Conservation (phyloP, 116 monocot genomes). For the Posidonia oceanica region DNA sequence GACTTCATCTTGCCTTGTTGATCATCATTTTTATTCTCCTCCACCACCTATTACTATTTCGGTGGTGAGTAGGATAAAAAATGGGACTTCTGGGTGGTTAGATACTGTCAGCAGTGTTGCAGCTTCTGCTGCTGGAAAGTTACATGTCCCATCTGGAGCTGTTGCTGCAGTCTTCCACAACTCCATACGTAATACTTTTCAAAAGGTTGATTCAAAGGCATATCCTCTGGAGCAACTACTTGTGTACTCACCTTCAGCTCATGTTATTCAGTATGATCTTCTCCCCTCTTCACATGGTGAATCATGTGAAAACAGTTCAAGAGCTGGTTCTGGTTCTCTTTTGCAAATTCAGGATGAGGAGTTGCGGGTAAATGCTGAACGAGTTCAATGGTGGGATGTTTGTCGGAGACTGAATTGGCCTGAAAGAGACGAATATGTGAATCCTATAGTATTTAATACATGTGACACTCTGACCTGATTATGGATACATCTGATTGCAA, state of each 20-base stretch:
- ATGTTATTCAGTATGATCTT: constrained; percentile 88
- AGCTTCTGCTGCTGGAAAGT: constrained; percentile 82
- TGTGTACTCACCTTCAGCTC: constrained; percentile 86
- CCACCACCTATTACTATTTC: constrained; percentile 56
- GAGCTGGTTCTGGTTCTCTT: constrained; percentile 27
- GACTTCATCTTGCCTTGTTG: constrained; percentile 26
- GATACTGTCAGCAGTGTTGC: constrained; percentile 84
- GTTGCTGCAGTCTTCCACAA: constrained; percentile 80
- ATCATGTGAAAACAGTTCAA: constrained; percentile 41
- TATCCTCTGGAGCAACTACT: constrained; percentile 78
- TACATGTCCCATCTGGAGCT: constrained; percentile 68
- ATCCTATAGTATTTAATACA: constrained; percentile 12
- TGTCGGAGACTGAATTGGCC: constrained; percentile 85
- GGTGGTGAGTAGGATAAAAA: constrained; percentile 88
- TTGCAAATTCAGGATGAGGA: constrained; percentile 78
- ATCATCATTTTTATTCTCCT: constrained; percentile 45
- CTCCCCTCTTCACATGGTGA: constrained; percentile 46
- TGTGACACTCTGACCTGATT: constrained; percentile 12
- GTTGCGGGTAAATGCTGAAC: constrained; percentile 64
- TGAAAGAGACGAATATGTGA: constrained; percentile 73
- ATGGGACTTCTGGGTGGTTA: constrained; percentile 72
- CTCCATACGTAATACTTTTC: constrained; percentile 22
- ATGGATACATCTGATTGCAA: constrained; percentile 44
- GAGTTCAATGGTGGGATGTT: constrained; percentile 99
- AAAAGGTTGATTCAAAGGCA: constrained; percentile 13